phyloP scores from a whole-genome alignment of 176 grass and related monocot species.

The Themeda triandra region DNA sequence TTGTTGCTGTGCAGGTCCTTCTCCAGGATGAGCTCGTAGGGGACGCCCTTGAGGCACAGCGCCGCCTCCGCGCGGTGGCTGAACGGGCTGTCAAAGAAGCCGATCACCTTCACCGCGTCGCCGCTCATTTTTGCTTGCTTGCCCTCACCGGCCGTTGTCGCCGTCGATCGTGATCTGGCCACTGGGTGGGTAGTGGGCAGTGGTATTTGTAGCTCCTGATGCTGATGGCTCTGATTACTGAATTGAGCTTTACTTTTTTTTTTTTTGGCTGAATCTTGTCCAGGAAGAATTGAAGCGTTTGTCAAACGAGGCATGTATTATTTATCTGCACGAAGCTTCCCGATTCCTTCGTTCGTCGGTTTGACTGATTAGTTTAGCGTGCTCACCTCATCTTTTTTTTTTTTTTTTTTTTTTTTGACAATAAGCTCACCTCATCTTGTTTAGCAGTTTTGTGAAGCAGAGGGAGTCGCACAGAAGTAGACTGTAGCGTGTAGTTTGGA shows the following conservation, averaged over 20 bases:
- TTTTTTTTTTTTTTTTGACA: too few species aligned
- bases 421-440: too few species aligned
- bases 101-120: constrained; percentile 37
- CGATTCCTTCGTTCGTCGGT: not conserved
- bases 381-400: not conserved
- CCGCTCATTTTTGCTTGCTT: not conserved
- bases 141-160: not conserved
- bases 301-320: not conserved
- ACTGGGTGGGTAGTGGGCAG: not conserved
- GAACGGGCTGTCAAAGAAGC: constrained; percentile 31
- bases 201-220: not conserved
- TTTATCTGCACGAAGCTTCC: not conserved
- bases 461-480: too few species aligned
- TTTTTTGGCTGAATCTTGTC: not conserved
- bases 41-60: constrained; percentile 37
- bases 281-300: not conserved
- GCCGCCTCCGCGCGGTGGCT: constrained; percentile 35
- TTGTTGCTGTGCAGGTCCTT: constrained; percentile 39
- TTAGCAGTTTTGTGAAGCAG: too few species aligned
- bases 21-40: constrained; percentile 41
- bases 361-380: not conserved
- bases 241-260: not conserved
- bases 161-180: not conserved
- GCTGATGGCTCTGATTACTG: too few species aligned
- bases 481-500: too few species aligned